Evolutionary conservation across 2,329 filamentous ascomycete species (phyloP).

Genomic region (Fusarium nelsonii): DNA sequence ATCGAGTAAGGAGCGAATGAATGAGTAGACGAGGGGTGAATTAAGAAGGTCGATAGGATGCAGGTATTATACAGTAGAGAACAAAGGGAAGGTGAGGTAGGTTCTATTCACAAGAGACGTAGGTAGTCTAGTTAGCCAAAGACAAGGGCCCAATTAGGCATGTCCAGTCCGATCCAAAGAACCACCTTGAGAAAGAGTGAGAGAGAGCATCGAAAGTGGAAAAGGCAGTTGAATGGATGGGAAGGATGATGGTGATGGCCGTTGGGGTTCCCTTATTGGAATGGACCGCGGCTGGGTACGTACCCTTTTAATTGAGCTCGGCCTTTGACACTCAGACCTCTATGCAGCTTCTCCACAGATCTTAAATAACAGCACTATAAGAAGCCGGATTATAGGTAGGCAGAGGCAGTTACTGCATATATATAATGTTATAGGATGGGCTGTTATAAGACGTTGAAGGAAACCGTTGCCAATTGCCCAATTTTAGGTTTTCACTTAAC

Average conservation of each 20-base stretch:
- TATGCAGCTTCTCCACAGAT: constrained; percentile 24
- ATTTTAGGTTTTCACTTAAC: not conserved
- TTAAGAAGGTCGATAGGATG: constrained; percentile 9
- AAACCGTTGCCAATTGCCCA: constrained; percentile 5
- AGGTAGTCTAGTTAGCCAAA: constrained; percentile 17
- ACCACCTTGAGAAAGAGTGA: constrained; percentile 9
- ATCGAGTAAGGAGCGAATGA: constrained; percentile 33
- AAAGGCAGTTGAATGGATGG: constrained; percentile 25
- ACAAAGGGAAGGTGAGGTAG: constrained; percentile 3
- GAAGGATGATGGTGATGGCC: constrained; percentile 34
- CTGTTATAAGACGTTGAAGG: not conserved
- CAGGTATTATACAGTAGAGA: constrained; percentile 12
- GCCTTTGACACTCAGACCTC: constrained; percentile 19
- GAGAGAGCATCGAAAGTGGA: constrained; percentile 22
- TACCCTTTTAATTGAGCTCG: constrained; percentile 38
- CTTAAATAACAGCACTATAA: not conserved
- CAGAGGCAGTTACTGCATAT: not conserved
- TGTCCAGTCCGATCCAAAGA: constrained; percentile 10
- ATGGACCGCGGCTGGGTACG: constrained; percentile 25
- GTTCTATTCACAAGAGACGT: constrained; percentile 22
- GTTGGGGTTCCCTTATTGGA: constrained; percentile 31
- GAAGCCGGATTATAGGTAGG: not conserved
- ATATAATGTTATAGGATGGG: not conserved
- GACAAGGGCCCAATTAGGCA: constrained; percentile 25
- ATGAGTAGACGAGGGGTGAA: constrained; percentile 23